These are phyloP conservation scores for Dactylellina leptospora DNA, from an alignment of 2,329 filamentous ascomycete species.

Conservation along the genomic window DNA sequence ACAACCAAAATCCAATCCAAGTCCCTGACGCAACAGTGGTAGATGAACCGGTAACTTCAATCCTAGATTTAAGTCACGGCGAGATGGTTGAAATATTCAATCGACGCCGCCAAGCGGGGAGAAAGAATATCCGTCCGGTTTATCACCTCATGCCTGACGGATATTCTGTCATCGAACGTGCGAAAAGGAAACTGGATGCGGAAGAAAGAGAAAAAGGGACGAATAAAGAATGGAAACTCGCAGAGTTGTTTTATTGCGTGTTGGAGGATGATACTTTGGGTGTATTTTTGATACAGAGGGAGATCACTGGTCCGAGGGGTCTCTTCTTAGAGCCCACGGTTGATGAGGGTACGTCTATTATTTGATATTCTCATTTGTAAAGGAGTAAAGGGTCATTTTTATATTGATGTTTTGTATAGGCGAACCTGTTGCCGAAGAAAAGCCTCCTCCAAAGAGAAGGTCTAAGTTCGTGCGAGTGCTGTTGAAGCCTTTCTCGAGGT, in stretches of 20 bases:
- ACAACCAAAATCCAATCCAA: neutral
- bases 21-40: neutral
- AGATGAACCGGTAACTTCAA: neutral
- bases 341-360: too few relatives aligned
- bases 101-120: neutral
- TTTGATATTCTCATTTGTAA: too few relatives aligned
- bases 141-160: conserved; percentile 19
- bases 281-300: conserved; percentile 24
- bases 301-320: conserved; percentile 1
- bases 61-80: neutral
- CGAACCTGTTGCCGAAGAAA: too few relatives aligned
- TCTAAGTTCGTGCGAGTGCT: neutral
- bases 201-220: conserved; percentile 15
- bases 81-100: neutral
- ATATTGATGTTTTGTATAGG: too few relatives aligned
- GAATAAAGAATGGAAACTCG: conserved; percentile 19
- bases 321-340: neutral
- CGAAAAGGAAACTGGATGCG: conserved; percentile 11
- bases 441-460: conserved; percentile 1
- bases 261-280: neutral
- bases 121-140: neutral
- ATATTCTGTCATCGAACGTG: conserved; percentile 14
- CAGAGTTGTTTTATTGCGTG: conserved; percentile 16
- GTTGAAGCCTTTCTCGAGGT: neutral
- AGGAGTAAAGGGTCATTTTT: too few relatives aligned